phyloP scores from a whole-genome alignment of 345 rosid genomes.

The Linum trigynum region DNA sequence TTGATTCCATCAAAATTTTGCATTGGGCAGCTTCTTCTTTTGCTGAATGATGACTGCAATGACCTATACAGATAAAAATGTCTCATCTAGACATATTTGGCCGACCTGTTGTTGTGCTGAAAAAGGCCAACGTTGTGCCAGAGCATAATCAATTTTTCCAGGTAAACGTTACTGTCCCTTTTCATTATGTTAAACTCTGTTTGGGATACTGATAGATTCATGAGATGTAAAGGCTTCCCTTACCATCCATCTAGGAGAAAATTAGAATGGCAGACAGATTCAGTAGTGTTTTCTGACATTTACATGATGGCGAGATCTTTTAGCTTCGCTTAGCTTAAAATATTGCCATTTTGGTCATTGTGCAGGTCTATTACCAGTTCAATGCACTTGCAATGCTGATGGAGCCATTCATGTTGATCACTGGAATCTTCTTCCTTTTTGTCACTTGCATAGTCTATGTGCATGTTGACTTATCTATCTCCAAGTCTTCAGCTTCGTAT shows the following conservation, averaged over 20 bases:
- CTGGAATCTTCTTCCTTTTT: conserved; percentile 68
- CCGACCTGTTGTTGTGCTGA: conserved; percentile 71
- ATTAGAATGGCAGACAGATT: too few relatives aligned
- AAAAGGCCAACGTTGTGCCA: conserved; percentile 71
- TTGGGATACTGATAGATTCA: neutral
- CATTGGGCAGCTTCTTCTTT: conserved; percentile 4
- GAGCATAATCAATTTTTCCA: conserved; percentile 88
- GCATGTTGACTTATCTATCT: conserved; percentile 79
- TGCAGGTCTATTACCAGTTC: conserved; percentile 86
- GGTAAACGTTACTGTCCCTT: conserved; percentile 33
- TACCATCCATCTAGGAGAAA: neutral
- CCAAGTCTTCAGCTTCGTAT: conserved; percentile 85
- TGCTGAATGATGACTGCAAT: neutral
- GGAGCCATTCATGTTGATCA: conserved; percentile 85
- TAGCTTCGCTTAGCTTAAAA: neutral
- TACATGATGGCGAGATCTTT: neutral
- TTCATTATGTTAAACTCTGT: neutral
- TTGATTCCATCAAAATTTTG: neutral
- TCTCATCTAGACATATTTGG: conserved; percentile 92
- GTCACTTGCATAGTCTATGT: conserved; percentile 56
- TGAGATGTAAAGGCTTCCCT: neutral
- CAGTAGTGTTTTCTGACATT: neutral
- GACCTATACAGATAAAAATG: conserved; percentile 48
- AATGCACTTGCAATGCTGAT: conserved; percentile 62
- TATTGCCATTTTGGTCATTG: conserved; percentile 5